Base-by-base conservation (phyloP, 345 rosid genomes). In the Xanthoceras sorbifolium region DNA sequence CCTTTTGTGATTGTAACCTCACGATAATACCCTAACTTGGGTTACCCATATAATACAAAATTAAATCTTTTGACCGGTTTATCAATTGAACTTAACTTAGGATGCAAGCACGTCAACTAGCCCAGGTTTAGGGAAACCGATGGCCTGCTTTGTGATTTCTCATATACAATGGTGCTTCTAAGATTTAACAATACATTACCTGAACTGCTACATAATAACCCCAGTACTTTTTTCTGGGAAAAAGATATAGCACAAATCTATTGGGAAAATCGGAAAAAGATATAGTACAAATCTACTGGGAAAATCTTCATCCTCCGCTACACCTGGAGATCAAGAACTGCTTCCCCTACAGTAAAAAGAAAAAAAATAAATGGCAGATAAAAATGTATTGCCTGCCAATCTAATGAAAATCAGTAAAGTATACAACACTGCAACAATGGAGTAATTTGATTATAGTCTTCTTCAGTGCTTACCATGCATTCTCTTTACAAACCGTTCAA, bases 401-500 rank as follows among this genome's bases (percentile, higher is more conserved):
- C 40, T 29, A 36, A 61, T 62, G 32, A 55, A 68, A 57, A 50
- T 20, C 26, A 55, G 42, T 5, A 9, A 40, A 20, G 20, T 55
- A 34, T n/a, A 50, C 34, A 12, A n/a, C 34, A 28, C 34, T 14
- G 32, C 48, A 64, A 48, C 48, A 29, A 64, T 28, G 42, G 40
- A 69, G 44, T 14, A 31, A 23, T 3, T n/a, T 40, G 63, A 26
- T 9, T 20, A 23, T 9, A 59, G 20, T 31, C 11, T 44, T 38
- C 28, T 72, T 15, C 17, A 42, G 52, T 42, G 71, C 59, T 83
- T 88, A 97, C 98, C 99, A 63, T 97, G 99, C 90, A 94, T 87
- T 83, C 91, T 90, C 84, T 91, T 93, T 83, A 94, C 89, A 71
- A 97, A 94, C 7, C 80, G 86, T 52, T 94, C 92, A 22, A 97